Base-by-base conservation (phyloP, 345 rosid species). In the Ceriops tagal region DNA sequence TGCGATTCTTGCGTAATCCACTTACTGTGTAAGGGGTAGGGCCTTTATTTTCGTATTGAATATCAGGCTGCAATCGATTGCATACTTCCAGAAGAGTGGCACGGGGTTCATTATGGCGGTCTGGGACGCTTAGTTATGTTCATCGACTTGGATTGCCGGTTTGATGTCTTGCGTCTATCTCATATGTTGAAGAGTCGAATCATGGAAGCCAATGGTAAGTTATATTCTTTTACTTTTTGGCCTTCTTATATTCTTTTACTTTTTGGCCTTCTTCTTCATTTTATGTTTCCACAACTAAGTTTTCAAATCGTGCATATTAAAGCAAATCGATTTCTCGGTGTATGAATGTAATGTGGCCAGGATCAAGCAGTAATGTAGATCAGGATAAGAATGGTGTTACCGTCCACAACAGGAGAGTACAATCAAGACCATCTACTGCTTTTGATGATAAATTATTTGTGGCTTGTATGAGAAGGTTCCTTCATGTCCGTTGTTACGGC, bases 141-240 rank as follows among this genome's bases (percentile, higher is more conserved):
- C 73, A 52, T 92, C 58, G 96, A 92, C 77, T 77, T 90, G 79
- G 98, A 90, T 80, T 88, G 92, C 52, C 85, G 91, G 10, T 87
- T 92, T 30, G 91, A 92, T 57, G 65, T 86, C 19, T 60, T 63
- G 6, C 89, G 90, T 57, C 84, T 92, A 6, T 78, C 91, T 19
- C 73, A 90, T n/a, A 47, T 90, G 82, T 84, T 92, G 21, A 79
- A 71, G 66, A 75, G 62, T 75, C 86, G 91, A 62, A 88, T 92
- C 43, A 31, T 39, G 43, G 76, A 74, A 74, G 82, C 83, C n/a
- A 61, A 68, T 57, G 56, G 76, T 81, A 53, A 58, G 61, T 68
- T 67, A 72, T 43, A 69, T 37, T 13, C 28, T 19, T 13, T 21
- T 15, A 1, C 20, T 39, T 30, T 21, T 10, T 55, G 47, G 3